phyloP scores from a whole-genome alignment of 352 stramenopile genomes.

The Globisporangium yorkense region DNA sequence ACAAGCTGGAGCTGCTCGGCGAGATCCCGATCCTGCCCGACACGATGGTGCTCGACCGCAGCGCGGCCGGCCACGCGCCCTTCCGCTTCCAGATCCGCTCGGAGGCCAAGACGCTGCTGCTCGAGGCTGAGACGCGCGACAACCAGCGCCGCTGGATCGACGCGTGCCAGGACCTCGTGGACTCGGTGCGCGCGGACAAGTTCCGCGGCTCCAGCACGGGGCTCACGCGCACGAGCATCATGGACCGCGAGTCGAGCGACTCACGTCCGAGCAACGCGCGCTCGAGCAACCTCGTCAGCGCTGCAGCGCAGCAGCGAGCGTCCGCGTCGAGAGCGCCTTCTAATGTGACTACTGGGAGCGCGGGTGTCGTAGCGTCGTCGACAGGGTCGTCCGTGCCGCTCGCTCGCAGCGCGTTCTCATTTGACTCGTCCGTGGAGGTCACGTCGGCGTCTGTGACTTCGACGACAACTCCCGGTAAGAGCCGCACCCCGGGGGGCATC shows the following conservation, averaged over 20 bases:
- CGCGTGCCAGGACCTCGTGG: slow-evolving; percentile 56
- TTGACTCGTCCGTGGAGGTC: slow-evolving; percentile 8
- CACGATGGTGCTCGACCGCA: slow-evolving; percentile 71
- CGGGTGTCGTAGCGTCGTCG: neutral
- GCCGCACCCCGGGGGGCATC: slow-evolving; percentile 3
- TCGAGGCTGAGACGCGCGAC: slow-evolving; percentile 62
- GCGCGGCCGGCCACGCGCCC: slow-evolving; percentile 37
- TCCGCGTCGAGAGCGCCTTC: slow-evolving; percentile 18
- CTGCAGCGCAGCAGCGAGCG: slow-evolving; percentile 1
- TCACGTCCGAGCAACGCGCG: slow-evolving; percentile 1
- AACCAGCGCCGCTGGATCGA: slow-evolving; percentile 70
- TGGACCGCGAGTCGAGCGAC: slow-evolving; percentile 15
- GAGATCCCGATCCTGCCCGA: slow-evolving; percentile 63
- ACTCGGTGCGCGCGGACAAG: slow-evolving; percentile 57
- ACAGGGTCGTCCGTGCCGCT: neutral
- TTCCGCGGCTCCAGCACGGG: slow-evolving; percentile 33
- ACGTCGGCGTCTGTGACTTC: neutral
- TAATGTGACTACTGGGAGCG: slow-evolving; percentile 3
- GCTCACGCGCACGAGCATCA: slow-evolving; percentile 14
- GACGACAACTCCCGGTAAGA: neutral
- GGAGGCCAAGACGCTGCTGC: slow-evolving; percentile 42
- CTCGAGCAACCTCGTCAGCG: neutral
- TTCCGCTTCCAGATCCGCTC: slow-evolving; percentile 71
- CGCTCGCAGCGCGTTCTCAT: neutral
- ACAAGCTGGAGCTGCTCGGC: slow-evolving; percentile 75